These are phyloP conservation scores for Cryptococcus sp. DNA, from an alignment of 1,284 basidiomycete genomes.

Conservation along the genomic window DNA sequence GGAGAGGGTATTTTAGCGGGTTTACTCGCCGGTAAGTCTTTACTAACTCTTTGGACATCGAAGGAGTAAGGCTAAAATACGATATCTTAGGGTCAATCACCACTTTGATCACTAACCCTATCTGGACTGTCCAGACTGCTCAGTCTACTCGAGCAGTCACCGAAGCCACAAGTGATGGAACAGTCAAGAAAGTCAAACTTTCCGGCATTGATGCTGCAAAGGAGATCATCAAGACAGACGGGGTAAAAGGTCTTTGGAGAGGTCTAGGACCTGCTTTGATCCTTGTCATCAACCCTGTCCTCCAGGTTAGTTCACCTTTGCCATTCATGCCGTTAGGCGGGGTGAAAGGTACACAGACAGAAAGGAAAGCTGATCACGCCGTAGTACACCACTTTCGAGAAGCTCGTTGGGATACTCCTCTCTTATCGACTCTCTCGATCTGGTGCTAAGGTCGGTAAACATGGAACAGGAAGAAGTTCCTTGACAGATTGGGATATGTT, in stretches of 20 bases:
- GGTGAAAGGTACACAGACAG: neutral
- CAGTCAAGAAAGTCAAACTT: constrained; percentile 50
- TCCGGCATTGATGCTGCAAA: constrained; percentile 65
- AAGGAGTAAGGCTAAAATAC: neutral
- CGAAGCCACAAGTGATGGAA: constrained; percentile 2
- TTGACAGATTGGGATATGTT: constrained; percentile 84
- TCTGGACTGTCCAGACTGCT: constrained; percentile 93
- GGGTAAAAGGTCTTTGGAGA: constrained; percentile 78
- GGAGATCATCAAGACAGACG: constrained; percentile 72
- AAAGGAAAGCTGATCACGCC: neutral
- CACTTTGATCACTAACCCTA: constrained; percentile 84
- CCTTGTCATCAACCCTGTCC: constrained; percentile 90
- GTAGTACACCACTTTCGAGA: constrained; percentile 74
- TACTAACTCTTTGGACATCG: neutral
- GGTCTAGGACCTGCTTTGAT: constrained; percentile 93
- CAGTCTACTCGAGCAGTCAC: constrained; percentile 62
- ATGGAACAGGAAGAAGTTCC: constrained; percentile 47
- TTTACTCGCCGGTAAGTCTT: constrained; percentile 68
- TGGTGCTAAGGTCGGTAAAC: constrained; percentile 36
- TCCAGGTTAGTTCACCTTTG: constrained; percentile 51
- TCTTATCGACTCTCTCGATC: constrained; percentile 18
- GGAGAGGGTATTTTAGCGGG: constrained; percentile 86
- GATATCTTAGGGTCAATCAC: constrained; percentile 70
- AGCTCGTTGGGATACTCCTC: constrained; percentile 53
- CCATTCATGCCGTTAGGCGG: neutral